Conservation (phyloP, 2,329 filamentous ascomycete species). For the Paraphaeosphaeria sporulosa region DNA sequence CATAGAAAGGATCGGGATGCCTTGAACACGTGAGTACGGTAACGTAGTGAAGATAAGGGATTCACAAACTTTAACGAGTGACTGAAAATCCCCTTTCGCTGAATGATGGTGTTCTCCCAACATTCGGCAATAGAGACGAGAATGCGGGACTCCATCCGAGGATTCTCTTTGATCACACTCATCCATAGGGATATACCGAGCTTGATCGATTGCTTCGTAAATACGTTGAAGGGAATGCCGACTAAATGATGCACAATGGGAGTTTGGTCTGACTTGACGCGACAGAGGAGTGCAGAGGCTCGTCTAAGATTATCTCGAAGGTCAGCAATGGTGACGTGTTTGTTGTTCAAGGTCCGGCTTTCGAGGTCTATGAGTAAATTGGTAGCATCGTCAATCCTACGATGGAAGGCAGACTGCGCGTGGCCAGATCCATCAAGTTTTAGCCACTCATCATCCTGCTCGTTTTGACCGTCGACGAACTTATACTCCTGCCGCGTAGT, state of each 20-base stretch:
- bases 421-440: constrained; percentile 54
- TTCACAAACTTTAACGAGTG: constrained; percentile 66
- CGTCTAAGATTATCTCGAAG: constrained; percentile 82
- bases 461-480: constrained; percentile 78
- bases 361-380: constrained; percentile 76
- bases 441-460: constrained; percentile 70
- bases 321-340: constrained; percentile 74
- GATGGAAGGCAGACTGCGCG: constrained; percentile 33
- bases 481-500: constrained; percentile 96
- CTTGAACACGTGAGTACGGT: constrained; percentile 43
- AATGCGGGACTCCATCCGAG: constrained; percentile 83
- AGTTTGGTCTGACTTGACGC: constrained; percentile 75
- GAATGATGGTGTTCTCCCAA: constrained; percentile 86
- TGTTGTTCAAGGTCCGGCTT: constrained; percentile 71
- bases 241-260: constrained; percentile 87
- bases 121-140: constrained; percentile 86
- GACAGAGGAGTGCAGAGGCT: constrained; percentile 86
- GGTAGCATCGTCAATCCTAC: constrained; percentile 60
- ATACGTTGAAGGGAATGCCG: constrained; percentile 88
- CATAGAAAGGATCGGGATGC: constrained; percentile 86
- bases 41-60: neutral
- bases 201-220: constrained; percentile 94
- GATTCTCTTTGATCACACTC: constrained; percentile 95
- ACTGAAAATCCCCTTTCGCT: constrained; percentile 82
- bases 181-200: constrained; percentile 96